Base-by-base conservation (phyloP, 495 filamentous ascomycete genomes). In the Talaromyces ruber region DNA sequence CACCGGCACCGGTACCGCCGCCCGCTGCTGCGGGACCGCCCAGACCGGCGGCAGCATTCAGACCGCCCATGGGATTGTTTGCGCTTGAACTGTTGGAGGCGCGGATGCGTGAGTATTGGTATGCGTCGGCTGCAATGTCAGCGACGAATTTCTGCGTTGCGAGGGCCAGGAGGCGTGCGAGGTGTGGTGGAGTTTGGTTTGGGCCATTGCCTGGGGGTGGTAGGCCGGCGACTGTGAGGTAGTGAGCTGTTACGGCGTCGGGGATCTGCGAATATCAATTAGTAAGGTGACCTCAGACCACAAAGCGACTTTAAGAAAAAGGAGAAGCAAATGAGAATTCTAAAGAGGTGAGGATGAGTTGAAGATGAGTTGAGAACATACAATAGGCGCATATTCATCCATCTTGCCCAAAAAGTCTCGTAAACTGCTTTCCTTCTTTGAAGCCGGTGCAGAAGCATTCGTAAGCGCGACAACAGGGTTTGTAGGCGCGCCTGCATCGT, bases 101-200 rank as follows among this genome's bases (percentile, higher is more conserved):
- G 39, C 94, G 89, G 70, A 98, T 98, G 51, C 95, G 91, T 47
- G 88, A 90, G 74, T 95, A 98, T 68, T 98, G 94, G 68, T 98
- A 98, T 0, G 95, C 92, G 77, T 98, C 94, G 34, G 94, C 92
- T 9, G 94, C 94, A 68, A 98, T 90, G 71, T 98, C 94, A 37
- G 93, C 91, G 70, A 98, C 88, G 80, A 98, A 98, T 65, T 98
- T 98, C 68, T 98, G 95, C 0, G 94, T 95, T 2, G 94, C 94
- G 24, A 98, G 88, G 0, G 93, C 92, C 60, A 98, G 89, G 14
- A 98, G 88, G 25, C 95, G 91, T 7, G 93, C 89, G 22, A 98
- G 88, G 58, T 89, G 90, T 28, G 86, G 86, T 63, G 96, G 91
- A 8, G 92, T 96, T 67, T 89, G 83, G 50, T 91, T 91, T 3